Evolutionary conservation across 208 protist species (phyloP), one percentile per base, ranked within the genome.

Genomic region (Crithidia sp.): DNA sequence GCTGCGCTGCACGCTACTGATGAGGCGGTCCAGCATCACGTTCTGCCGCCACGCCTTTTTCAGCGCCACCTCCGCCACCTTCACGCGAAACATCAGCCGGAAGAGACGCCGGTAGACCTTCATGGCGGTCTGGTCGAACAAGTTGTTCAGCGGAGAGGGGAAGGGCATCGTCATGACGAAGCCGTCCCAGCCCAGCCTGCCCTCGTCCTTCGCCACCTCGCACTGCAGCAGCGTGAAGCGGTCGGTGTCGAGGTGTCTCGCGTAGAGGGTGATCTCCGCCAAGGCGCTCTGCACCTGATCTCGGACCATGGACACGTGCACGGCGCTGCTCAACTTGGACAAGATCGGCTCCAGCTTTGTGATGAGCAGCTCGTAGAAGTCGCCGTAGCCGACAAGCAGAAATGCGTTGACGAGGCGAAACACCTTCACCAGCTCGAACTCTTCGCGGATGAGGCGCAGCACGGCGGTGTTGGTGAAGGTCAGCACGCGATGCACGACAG

Each of bases 341-440:
- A 91, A 74, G 10, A 91, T 71, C 19, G 86, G 86, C 63, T 84
- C 75, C 37, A 91, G 69, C 66, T 81, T 79, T 6, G 55, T 54
- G 70, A 91, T 91, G 55, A 91, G 82, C 49, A 87, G 53, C 44
- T 91, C 86, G 64, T 85, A 91, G 53, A 91, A 91, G 76, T 87
- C 86, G 53, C 86, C 83, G 57, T 87, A 87, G 13, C 86, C 86
- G 28, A 91, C 86, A 10, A 91, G 74, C 19, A 91, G 59, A 56
- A 91, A 91, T 10, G 83, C 81, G 71, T 91, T 86, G 5, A 91
- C 81, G 60, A 91, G 74, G 10, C 78, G 77, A 41, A 91, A 62
- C 36, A 91, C 74, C 45, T 79, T 82, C 57, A 87, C 71, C 28
- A 91, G 74, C 67, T 87, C 67, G 68, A 84, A 89, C 67, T 88